Percentiles rank a stretch among this genome's conserved stretches.
Evolutionary conservation across 768 basidiomycete species (phyloP).

Genomic region (Tylopilus plumbeoviolaceoides): DNA sequence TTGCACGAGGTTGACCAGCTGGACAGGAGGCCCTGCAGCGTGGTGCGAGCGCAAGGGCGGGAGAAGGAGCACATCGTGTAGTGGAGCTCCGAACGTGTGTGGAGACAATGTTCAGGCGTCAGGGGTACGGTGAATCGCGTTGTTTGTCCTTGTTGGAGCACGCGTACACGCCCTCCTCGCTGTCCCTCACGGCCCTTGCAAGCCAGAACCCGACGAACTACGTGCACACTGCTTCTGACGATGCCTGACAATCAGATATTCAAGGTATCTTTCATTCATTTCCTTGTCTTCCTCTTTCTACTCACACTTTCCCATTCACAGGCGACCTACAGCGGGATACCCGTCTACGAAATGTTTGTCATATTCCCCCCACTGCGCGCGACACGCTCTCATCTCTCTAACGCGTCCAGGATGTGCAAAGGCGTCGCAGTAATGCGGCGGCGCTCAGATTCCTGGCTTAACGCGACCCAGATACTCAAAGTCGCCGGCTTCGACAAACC

Average conservation of each 20-base stretch:
- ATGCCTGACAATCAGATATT: conserved; percentile 89
- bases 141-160: conserved; percentile 40
- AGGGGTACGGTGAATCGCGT: conserved; percentile 27
- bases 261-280: conserved; percentile 50
- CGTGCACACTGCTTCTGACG: conserved; percentile 9
- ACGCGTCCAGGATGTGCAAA: conserved; percentile 81
- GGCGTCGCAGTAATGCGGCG: conserved; percentile 97
- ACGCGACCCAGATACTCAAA: conserved; percentile 98
- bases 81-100: not conserved
- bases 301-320: conserved; percentile 29
- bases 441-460: conserved; percentile 94
- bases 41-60: not conserved
- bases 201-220: conserved; percentile 12
- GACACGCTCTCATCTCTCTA: conserved; percentile 33
- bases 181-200: not conserved
- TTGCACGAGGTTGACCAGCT: conserved; percentile 16
- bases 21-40: not conserved
- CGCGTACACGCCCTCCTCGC: conserved; percentile 26
- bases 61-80: not conserved
- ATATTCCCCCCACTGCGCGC: conserved; percentile 28
- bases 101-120: conserved; percentile 1
- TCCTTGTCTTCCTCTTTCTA: not conserved
- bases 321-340: conserved; percentile 92
- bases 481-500: conserved; percentile 99
- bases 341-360: conserved; percentile 86